phyloP scores from a whole-genome alignment of 441 rosid species.

The Erodium chrysanthum region DNA sequence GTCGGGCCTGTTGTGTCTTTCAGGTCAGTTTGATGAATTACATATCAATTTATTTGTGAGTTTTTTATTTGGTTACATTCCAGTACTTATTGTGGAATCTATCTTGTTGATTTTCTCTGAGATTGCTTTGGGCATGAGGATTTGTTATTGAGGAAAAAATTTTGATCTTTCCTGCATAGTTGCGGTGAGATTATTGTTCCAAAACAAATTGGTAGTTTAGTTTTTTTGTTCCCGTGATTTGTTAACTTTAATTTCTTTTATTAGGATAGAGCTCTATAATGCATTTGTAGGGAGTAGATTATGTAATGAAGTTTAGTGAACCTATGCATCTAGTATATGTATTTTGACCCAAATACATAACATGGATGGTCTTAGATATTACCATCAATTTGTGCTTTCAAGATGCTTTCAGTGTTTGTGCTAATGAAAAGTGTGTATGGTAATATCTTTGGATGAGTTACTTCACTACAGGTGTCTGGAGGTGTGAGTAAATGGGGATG shows the following conservation, averaged over 20 bases:
- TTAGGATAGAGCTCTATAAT: neutral
- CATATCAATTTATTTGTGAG: neutral
- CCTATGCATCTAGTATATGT: neutral
- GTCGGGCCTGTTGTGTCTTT: conserved; percentile 96
- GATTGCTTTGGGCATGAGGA: neutral
- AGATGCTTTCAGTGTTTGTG: neutral
- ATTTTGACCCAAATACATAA: neutral
- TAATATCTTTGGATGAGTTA: neutral
- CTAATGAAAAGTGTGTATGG: neutral
- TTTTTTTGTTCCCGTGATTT: no score
- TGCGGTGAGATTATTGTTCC: no score
- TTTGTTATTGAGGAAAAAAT: no score
- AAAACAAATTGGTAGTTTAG: neutral
- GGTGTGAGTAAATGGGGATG: neutral
- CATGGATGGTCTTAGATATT: neutral
- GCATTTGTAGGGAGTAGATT: neutral
- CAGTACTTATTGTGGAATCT: neutral
- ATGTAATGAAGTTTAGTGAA: neutral
- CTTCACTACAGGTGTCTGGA: neutral
- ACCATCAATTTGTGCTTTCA: neutral
- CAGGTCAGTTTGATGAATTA: conserved; percentile 41
- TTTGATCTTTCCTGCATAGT: neutral
- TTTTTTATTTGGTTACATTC: neutral
- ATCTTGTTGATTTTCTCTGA: neutral
- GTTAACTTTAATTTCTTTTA: no score